Base-by-base conservation (phyloP, 2,329 filamentous ascomycete species). In the Alternaria metachromatica region DNA sequence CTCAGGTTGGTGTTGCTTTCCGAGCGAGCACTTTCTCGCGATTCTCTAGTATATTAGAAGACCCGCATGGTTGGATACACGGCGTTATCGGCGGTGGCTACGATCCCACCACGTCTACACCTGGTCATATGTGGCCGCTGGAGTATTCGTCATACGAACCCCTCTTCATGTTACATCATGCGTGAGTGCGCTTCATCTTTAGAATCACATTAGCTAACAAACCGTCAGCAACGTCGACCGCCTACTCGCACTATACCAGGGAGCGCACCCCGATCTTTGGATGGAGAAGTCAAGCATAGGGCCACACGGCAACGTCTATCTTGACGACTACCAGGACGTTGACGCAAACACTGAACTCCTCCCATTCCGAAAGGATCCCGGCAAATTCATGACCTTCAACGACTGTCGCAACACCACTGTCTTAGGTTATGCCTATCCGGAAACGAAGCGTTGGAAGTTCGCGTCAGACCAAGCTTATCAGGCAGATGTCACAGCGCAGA, bases 131-230 rank as follows among this genome's bases (percentile, higher is more conserved):
- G 89, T 88, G 88, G 51, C 90, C 89, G 70, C 86, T 93, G 13
- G 72, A 78, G 11, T 90, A 92, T 70, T 92, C 92, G 3, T 87
- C 91, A 0, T 96, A 93, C 73, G 93, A 96, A 70, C 92, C 93
- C 0, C 81, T 93, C 13, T 80, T 80, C 58, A 75, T 73, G 76
- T 67, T 80, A 3, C 76, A 79, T 57, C 78, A 80, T 72, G 72
- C 78, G 82, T 83, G 67, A 63, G 80, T 70, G 13, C n/a, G 8
- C 33, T 3, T n/a, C 9, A 37, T 37, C 33, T 0, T 8, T 37
- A n/a, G 7, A 2, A 9, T 37, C 15, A 37, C 33, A 37, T n/a
- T 5, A n/a, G 30, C 33, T 46, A 12, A 49, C 13, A 10, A 6
- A n/a, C 0, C 9, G 3, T 37, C n/a, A 66, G 77, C 66, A 79